Conservation (phyloP, 202 grass and related monocot genomes). For the Setaria viridis region DNA sequence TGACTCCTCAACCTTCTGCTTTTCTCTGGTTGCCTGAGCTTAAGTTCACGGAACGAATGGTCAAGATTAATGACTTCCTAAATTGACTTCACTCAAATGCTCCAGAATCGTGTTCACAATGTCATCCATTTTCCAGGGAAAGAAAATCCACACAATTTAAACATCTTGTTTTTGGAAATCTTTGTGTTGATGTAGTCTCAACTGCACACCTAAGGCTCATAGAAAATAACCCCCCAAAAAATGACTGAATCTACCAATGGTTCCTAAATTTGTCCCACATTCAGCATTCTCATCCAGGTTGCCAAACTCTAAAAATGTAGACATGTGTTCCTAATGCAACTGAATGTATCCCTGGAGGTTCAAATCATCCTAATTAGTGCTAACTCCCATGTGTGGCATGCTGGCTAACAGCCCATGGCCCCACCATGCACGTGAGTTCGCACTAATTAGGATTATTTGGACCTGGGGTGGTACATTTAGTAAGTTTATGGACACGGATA, state of each 20-base stretch:
- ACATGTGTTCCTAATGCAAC: not conserved
- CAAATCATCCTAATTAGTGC: too few relatives aligned
- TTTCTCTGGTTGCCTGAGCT: not conserved
- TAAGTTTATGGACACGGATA: not conserved
- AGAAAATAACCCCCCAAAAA: not conserved
- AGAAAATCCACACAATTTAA: not conserved
- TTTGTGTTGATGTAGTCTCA: not conserved
- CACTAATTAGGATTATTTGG: not conserved
- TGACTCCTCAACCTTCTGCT: not conserved
- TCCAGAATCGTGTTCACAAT: not conserved
- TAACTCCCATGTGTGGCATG: not conserved
- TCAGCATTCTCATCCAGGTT: not conserved
- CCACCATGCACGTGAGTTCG: not conserved
- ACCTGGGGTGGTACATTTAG: not conserved
- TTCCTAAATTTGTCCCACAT: not conserved
- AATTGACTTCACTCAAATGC: not conserved
- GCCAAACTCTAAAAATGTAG: too few relatives aligned
- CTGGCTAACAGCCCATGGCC: not conserved
- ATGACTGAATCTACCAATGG: not conserved
- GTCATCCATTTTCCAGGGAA: not conserved
- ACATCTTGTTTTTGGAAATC: not conserved
- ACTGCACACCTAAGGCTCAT: not conserved
- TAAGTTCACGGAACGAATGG: not conserved
- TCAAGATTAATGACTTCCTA: not conserved
- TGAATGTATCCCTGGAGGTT: too few relatives aligned